Evolutionary conservation across 169 alveolate genomes (phyloP), one percentile per base, ranked within the genome.

Genomic region (Amoebophrya sp.): DNA sequence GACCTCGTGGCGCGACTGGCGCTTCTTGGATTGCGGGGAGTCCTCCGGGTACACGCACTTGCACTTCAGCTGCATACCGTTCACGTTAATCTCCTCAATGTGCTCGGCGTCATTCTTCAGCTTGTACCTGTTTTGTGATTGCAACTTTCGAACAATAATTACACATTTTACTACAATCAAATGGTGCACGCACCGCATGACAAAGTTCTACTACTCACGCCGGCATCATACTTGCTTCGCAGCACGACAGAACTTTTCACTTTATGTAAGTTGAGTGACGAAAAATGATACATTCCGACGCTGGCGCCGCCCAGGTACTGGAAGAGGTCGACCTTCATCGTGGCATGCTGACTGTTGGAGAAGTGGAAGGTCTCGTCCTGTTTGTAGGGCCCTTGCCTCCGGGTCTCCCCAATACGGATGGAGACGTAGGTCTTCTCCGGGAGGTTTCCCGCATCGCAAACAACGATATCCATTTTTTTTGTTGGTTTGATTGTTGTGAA

Each of bases 1-100:
- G 83, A 66, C 83, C 83, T 66, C 83, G 83, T 66, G 83, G 83
- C 83, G 83, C 29, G 83, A 66, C 35, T 66, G 83, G 32, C 83
- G 83, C 83, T 66, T 66, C 32, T 66, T 66, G 35, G 83, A 2
- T n/a, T n/a, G n/a, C 10, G 83, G 83, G 10, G 83, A 66, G 83
- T 66, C 83, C 35, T 66, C 83, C 32, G 83, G 83, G 35, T 66
- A 66, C 7, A 66, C 83, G 83, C 83, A 66, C 83, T 66, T 66
- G 35, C 12, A 7, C 35, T 7, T 12, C 83, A 66, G 35, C 39
- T 18, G 1, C 83, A 66, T 66, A 2, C 32, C 83, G 35, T 25
- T 25, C 83, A 66, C 35, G 38, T 12, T 25, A 25, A 66, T n/a
- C 29, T 66, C 83, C 83, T 66, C 83, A 2, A 66, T 25, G 35